Evolutionary conservation across 2,329 filamentous ascomycete species (phyloP).

Genomic region (Paracoccidioides brasiliensis): DNA sequence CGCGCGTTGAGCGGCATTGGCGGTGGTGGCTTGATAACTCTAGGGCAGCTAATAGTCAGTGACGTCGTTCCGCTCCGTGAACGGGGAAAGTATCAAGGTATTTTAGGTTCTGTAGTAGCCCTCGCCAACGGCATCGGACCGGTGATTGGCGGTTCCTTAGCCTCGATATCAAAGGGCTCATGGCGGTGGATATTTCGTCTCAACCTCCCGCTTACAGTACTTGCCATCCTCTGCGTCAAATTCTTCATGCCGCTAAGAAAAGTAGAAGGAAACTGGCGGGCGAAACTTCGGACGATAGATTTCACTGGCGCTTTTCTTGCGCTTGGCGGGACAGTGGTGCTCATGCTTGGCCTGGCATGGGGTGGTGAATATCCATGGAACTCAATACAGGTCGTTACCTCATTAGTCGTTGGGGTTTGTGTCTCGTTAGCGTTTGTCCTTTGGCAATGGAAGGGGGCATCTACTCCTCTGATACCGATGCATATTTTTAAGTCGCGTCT

Average conservation of each 20-base stretch:
- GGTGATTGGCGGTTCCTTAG: slow-evolving; percentile 40
- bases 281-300: slow-evolving; percentile 40
- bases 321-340: slow-evolving; percentile 30
- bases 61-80: slow-evolving; percentile 47
- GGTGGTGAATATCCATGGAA: slow-evolving; percentile 47
- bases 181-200: slow-evolving; percentile 42
- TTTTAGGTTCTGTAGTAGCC: slow-evolving; percentile 38
- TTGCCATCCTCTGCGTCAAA: slow-evolving; percentile 36
- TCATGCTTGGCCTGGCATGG: slow-evolving; percentile 44
- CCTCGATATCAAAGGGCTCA: slow-evolving; percentile 26
- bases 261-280: slow-evolving; percentile 40
- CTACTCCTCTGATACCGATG: slow-evolving; percentile 22
- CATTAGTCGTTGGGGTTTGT: slow-evolving; percentile 38
- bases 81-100: slow-evolving; percentile 49
- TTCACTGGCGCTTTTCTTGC: slow-evolving; percentile 38
- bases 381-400: slow-evolving; percentile 41
- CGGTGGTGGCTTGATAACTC: slow-evolving; percentile 45
- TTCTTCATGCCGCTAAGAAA: slow-evolving; percentile 47
- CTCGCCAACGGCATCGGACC: slow-evolving; percentile 44
- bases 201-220: slow-evolving; percentile 39
- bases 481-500: slow-evolving; percentile 43
- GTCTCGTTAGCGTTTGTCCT: slow-evolving; percentile 18
- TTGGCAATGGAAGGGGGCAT: slow-evolving; percentile 24
- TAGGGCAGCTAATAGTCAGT: slow-evolving; percentile 49
- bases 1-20: slow-evolving; percentile 48